phyloP scores from a whole-genome alignment of 164 flowering plant genomes.

The Nymphaea colorata region DNA sequence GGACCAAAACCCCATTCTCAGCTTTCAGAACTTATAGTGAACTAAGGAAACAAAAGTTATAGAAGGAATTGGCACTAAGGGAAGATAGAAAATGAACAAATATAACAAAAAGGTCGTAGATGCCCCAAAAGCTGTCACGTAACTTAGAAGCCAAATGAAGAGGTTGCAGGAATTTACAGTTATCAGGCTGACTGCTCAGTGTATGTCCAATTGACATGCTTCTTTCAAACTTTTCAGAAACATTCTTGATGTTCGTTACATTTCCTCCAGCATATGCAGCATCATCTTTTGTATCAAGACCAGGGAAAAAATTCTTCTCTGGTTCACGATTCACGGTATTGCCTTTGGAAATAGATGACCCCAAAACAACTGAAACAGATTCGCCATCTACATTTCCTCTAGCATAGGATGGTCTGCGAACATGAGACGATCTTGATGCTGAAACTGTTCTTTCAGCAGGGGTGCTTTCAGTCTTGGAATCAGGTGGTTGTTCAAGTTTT shows the following conservation, averaged over 20 bases:
- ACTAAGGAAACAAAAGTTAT: too few relatives aligned
- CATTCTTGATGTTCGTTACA: neutral
- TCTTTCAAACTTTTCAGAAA: neutral
- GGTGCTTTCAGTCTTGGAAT: slow-evolving; percentile 51
- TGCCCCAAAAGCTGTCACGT: neutral
- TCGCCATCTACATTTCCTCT: slow-evolving; percentile 48
- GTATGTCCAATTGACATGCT: neutral
- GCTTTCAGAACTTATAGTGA: too few relatives aligned
- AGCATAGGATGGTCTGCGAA: slow-evolving; percentile 33
- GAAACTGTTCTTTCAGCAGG: slow-evolving; percentile 42
- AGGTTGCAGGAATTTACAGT: neutral
- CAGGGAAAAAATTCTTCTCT: slow-evolving; percentile 29
- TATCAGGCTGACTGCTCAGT: neutral
- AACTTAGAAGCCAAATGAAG: neutral
- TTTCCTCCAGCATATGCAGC: too few relatives aligned
- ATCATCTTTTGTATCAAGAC: slow-evolving; percentile 10
- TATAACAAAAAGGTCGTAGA: neutral
- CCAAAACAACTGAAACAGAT: slow-evolving; percentile 24
- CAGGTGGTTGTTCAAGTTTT: slow-evolving; percentile 43
- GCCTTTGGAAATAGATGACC: slow-evolving; percentile 20
- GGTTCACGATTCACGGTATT: slow-evolving; percentile 24
- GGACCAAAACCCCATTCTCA: neutral
- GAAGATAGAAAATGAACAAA: neutral
- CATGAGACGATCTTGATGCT: slow-evolving; percentile 37
- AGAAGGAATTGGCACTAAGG: neutral